Percentiles rank a stretch among this genome's conserved stretches.
phyloP scores from a whole-genome alignment of 2,329 filamentous ascomycete genomes.

The Phyllosticta ampelicida region DNA sequence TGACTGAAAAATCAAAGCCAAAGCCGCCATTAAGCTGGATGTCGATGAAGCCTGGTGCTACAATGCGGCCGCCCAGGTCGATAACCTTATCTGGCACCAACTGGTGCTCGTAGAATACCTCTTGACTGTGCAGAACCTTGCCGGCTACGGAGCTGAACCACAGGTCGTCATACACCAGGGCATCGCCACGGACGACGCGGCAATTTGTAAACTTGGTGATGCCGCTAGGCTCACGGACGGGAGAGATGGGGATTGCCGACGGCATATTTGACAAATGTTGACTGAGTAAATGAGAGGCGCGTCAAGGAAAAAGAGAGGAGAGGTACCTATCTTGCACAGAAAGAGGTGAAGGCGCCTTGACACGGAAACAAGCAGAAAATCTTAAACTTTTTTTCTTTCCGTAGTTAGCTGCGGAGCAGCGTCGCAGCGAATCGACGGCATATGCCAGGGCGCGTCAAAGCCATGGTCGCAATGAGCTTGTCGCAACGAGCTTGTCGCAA shows the following conservation, averaged over 20 bases:
- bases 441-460: neutral
- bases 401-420: neutral
- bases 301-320: neutral
- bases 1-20: slow-evolving; percentile 81
- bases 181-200: slow-evolving; percentile 57
- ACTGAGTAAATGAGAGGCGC: neutral
- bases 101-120: slow-evolving; percentile 56
- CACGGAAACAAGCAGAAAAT: neutral
- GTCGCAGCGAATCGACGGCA: slow-evolving; percentile 4
- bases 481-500: slow-evolving; percentile 1
- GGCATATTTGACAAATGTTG: slow-evolving; percentile 23
- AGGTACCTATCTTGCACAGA: neutral
- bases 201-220: slow-evolving; percentile 90
- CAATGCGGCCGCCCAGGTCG: slow-evolving; percentile 70
- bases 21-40: slow-evolving; percentile 87
- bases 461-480: slow-evolving; percentile 3
- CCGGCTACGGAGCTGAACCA: slow-evolving; percentile 77
- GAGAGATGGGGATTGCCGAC: slow-evolving; percentile 21
- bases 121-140: slow-evolving; percentile 64
- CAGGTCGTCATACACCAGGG: slow-evolving; percentile 66
- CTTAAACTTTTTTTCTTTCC: neutral
- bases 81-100: slow-evolving; percentile 62
- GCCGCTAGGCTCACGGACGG: slow-evolving; percentile 21
- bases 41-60: slow-evolving; percentile 81
- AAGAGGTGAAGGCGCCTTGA: no score